Base-by-base conservation (phyloP, 2,329 filamentous ascomycete species). In the Bipolaris sorokiniana region DNA sequence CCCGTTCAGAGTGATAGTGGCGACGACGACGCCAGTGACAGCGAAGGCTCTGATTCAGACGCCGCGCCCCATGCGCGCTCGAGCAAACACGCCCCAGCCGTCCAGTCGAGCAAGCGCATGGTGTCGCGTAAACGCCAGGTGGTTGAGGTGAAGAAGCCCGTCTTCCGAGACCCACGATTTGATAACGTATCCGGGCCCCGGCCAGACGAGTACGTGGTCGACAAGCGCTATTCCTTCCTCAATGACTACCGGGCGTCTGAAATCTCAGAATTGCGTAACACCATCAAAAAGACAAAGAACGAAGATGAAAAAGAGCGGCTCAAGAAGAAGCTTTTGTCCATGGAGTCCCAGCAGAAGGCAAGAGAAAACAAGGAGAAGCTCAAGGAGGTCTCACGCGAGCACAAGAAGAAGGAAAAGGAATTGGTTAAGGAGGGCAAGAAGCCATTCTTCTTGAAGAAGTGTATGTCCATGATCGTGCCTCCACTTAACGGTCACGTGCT, bases 401-500 rank as follows among this genome's bases (percentile, higher is more conserved):
- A 98, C 79, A 86, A 90, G 71, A 85, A 85, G 78, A 84, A 88
- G 75, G 95, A 99, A 82, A 92, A 91, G 79, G 90, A 93, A 75
- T 80, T 90, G 59, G 88, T 98, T 49, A 87, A 87, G 68, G 86
- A 96, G 79, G 95, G 95, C 59, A 97, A 97, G 86, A 87, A 85
- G 74, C 94, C 95, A 0, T 99, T 92, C 79, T 98, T 91, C 78
- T 81, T 98, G 69, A 99, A 99, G 86, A 89, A 88, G 80, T 80
- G 81, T 79, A 73, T 51, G 72, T 69, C 52, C 46, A 38, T 38
- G 2, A 37, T 7, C 9, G n/a, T 7, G 20, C 22, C 5, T 9
- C 31, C 13, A 37, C 6, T 16, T 38, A 15, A 3, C 7, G 10
- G 38, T 23, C 34, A 22, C 23, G 37, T 59, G 50, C 71, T 73